phyloP scores from a whole-genome alignment of 2,329 filamentous ascomycete genomes.

The Endocalyx cinctus region DNA sequence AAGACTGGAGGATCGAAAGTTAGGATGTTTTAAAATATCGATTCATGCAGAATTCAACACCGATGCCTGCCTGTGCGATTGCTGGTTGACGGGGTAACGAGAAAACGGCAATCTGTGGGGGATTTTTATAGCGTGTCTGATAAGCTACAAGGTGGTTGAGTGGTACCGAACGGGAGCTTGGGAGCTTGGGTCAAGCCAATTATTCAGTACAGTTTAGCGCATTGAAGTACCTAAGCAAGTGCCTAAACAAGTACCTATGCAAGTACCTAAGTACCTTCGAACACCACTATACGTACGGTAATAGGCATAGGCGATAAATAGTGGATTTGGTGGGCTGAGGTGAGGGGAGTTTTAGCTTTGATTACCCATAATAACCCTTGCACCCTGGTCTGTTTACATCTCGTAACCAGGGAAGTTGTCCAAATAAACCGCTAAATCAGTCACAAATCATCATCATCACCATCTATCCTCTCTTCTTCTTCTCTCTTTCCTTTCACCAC shows the following conservation, averaged over 20 bases:
- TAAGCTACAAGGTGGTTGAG: too few relatives aligned
- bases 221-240: too few relatives aligned
- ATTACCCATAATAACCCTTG: conserved; percentile 1
- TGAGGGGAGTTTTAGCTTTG: neutral
- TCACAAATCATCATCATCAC: conserved; percentile 7
- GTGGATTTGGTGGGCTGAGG: neutral
- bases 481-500: neutral
- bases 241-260: too few relatives aligned
- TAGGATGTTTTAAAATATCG: neutral
- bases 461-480: neutral
- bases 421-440: conserved; percentile 17
- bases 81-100: conserved; percentile 11
- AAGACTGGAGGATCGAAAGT: conserved; percentile 2
- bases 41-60: neutral
- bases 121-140: too few relatives aligned
- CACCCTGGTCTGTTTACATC: conserved; percentile 19
- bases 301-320: neutral
- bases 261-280: too few relatives aligned
- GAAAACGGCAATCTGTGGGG: too few relatives aligned
- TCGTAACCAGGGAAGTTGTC: conserved; percentile 8
- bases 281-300: conserved; percentile 6
- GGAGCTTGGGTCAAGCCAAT: too few relatives aligned
- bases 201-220: too few relatives aligned
- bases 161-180: too few relatives aligned
- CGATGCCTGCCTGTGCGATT: conserved; percentile 4